Evolutionary conservation across 2,329 filamentous ascomycete genomes (phyloP), one percentile per base, ranked within the genome.

Genomic region (Trematosphaeria pertusa): DNA sequence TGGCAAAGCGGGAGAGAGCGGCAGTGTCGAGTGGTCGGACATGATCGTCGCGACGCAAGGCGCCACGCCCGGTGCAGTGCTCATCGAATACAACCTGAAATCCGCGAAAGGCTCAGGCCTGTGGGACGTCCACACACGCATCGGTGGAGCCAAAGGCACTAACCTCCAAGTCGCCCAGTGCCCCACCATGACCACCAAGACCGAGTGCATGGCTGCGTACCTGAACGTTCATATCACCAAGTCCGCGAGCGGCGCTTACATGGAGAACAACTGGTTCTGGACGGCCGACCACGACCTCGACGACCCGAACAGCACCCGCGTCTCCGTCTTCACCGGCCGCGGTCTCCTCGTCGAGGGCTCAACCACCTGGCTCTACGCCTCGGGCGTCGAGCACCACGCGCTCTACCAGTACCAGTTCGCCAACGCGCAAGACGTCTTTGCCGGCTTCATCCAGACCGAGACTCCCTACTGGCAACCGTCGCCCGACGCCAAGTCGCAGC

Each of bases 201-300:
- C 80, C 1, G 74, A 82, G 26, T 97, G 92, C 72, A 80, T 86
- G 41, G 89, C 85, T 17, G 82, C 89, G 2, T 94, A 92, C 51
- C 63, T 73, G 28, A 67, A 73, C 15, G 58, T 78, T 5, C 75
- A 78, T 48, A 55, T 85, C 32, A 85, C 83, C 5, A 71, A 74
- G 41, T 69, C 76, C 3, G 80, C 75, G 1, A 86, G 83, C 8
- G 66, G 67, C 42, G 82, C 85, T 15, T 95, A 96, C 73, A 78
- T 96, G 37, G 91, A 96, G 75, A 96, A 97, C 75, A 87, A 83
- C 41, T 97, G 92, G 92, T 87, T 89, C 74, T 97, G 92, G 67
- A 88, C 92, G 24, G 85, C 92, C 1, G 93, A 97, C 69, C 93
- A 97, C 76, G 89, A 95, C 67, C 85, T 97, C 24, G 92, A 97